Evolutionary conservation across 164 flowering plant species (phyloP).

Genomic region (Vitis cinerea): DNA sequence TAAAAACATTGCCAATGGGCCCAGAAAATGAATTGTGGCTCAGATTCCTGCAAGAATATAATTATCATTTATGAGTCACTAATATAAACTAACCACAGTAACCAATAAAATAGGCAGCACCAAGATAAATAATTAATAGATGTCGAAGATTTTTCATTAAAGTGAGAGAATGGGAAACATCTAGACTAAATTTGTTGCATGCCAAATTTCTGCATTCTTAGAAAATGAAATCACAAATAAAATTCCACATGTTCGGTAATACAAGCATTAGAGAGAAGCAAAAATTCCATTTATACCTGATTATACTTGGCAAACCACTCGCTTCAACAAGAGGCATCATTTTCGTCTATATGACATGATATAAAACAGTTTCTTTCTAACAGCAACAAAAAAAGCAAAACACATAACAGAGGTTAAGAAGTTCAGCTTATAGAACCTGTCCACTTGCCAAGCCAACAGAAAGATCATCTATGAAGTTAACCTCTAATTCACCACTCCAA

Average conservation of each 20-base stretch:
- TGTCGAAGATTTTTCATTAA: constrained; percentile 46
- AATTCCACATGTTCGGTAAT: neutral
- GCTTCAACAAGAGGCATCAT: constrained; percentile 94
- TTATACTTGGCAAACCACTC: constrained; percentile 92
- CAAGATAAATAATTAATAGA: constrained; percentile 49
- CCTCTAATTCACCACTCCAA: constrained; percentile 96
- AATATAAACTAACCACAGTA: neutral
- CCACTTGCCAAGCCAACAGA: constrained; percentile 97
- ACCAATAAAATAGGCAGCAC: neutral
- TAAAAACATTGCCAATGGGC: constrained; percentile 68
- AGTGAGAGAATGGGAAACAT: constrained; percentile 54
- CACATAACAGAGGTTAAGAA: neutral
- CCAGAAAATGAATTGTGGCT: constrained; percentile 76
- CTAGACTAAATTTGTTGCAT: constrained; percentile 50
- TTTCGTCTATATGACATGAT: constrained; percentile 56
- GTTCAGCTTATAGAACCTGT: constrained; percentile 47
- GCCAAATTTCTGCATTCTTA: constrained; percentile 64
- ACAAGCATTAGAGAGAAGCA: neutral
- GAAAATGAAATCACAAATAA: neutral
- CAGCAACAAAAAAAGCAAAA: neutral
- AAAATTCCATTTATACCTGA: constrained; percentile 51
- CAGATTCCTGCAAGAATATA: constrained; percentile 51
- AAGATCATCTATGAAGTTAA: constrained; percentile 93
- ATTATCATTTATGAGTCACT: neutral
- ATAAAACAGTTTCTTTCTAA: constrained; percentile 6